Evolutionary conservation across 225 moss, liverwort and hornwort genomes (phyloP), one percentile per base, ranked within the genome.

Genomic region (Antitrichia curtipendula): DNA sequence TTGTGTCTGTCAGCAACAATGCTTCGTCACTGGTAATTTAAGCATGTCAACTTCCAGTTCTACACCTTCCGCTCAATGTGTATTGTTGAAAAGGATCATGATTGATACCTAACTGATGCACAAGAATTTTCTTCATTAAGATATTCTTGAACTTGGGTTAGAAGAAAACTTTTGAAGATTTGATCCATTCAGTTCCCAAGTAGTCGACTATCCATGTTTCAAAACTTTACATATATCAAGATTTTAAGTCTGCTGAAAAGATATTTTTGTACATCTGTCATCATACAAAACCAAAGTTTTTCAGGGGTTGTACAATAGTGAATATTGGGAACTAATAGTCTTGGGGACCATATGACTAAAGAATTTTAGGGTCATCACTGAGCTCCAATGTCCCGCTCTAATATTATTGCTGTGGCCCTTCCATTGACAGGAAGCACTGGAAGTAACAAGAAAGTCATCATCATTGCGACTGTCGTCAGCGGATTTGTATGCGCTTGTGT

Each of bases 1-100:
- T 61, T 93, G 93, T 75, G 75, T 93, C 75, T 93, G 93, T 75
- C 78, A 87, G 79, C 93, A 93, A 65, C 85, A 85, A 69, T 93
- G 93, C 85, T 81, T 90, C 50, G 66, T 79, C 75, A 93, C 91
- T 20, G 91, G 93, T 93, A 91, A 81, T 14, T 14, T 24, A 52
- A 21, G 74, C 23, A 24, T 82, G 15, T 23, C 47, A 63, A 80
- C 71, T 47, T 76, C 21, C 29, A 50, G 28, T 43, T 41, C 38
- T 53, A 78, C 65, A 77, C 23, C n/a, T 62, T 84, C 88, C 43
- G 53, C 72, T 72, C 52, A 34, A 31, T 66, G 40, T 29, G 34
- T 59, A 59, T 75, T 80, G 88, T 60, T 89, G 34, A 22, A 43
- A 63, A 70, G 38, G 76, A 69, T 49, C 32, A 56, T 40, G 38